Conservation (phyloP, 2,329 filamentous ascomycete species). For the Ascochyta fabae region DNA sequence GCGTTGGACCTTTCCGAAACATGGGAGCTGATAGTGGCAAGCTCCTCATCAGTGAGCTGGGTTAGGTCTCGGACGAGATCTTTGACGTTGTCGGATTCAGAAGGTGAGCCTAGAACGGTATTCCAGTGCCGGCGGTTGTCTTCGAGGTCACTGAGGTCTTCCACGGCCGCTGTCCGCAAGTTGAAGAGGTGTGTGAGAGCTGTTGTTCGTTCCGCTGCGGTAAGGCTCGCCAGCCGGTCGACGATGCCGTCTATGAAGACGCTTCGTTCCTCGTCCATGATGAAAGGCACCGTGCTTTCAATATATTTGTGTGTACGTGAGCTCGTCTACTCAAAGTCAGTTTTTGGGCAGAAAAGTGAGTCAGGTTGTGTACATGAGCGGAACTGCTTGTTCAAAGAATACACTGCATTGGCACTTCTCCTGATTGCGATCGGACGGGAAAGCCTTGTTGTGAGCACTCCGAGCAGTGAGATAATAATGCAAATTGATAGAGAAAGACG, state of each 20-base stretch:
- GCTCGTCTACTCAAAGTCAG: not conserved
- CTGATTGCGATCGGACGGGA: not conserved
- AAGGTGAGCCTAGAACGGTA: not conserved
- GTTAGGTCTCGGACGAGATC: conserved; percentile 4
- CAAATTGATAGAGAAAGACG: not conserved
- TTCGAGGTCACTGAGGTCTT: conserved; percentile 4
- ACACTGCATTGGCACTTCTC: not conserved
- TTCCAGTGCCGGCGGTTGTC: conserved; percentile 2
- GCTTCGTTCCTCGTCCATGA: conserved; percentile 4
- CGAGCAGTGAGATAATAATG: not conserved
- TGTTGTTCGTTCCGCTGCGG: not conserved
- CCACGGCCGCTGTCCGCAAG: conserved; percentile 11
- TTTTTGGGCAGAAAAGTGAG: not conserved
- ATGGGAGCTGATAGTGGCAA: not conserved
- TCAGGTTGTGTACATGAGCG: not conserved
- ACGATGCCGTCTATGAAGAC: not conserved
- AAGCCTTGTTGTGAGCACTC: no score
- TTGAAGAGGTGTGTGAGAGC: conserved; percentile 15
- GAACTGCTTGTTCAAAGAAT: not conserved
- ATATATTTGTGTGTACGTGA: not conserved
- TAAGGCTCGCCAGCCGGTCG: conserved; percentile 2
- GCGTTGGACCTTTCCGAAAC: not conserved
- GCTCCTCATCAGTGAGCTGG: conserved; percentile 6
- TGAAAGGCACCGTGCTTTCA: not conserved
- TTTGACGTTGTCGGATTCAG: not conserved